Conservation (phyloP, 768 basidiomycete genomes). For the Suillus lakei region DNA sequence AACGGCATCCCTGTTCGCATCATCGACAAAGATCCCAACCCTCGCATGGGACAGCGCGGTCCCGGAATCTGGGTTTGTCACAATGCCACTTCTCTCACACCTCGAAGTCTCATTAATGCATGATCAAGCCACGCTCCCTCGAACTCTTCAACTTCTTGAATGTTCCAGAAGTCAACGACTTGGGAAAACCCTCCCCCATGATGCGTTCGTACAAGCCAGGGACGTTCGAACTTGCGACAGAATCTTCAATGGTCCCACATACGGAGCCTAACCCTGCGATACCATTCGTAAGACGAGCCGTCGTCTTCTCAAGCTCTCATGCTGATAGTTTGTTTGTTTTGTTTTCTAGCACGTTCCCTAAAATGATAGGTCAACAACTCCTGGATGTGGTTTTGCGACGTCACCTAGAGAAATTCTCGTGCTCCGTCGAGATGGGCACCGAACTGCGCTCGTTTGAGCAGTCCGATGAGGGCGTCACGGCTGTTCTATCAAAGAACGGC, state of each 20-base stretch:
- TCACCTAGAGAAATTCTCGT: conserved; percentile 26
- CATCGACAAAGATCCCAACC: conserved; percentile 20
- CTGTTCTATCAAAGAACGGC: too few relatives aligned
- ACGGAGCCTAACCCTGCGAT: conserved; percentile 24
- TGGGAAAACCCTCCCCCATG: conserved; percentile 29
- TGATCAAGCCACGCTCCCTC: conserved; percentile 44
- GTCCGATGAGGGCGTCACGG: too few relatives aligned
- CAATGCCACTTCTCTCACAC: too few relatives aligned
- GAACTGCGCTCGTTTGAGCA: conserved; percentile 39
- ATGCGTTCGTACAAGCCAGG: conserved; percentile 37
- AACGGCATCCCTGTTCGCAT: conserved; percentile 29
- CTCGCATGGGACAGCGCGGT: conserved; percentile 42
- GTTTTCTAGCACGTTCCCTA: conserved; percentile 18
- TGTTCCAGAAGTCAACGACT: conserved; percentile 39
- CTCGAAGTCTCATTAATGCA: background rate
- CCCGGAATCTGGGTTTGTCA: conserved; percentile 39
- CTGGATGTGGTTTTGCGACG: conserved; percentile 33
- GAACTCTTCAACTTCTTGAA: conserved; percentile 46
- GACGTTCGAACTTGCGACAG: background rate
- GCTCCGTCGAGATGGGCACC: conserved; percentile 40
- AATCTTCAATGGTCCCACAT: conserved; percentile 21
- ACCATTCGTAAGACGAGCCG: conserved; percentile 25
- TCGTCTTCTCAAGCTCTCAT: background rate
- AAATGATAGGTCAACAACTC: conserved; percentile 24
- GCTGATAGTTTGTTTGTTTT: background rate